These are phyloP conservation scores for Lipomyces sp. DNA, from an alignment of 805 yeast species.

Conservation along the genomic window DNA sequence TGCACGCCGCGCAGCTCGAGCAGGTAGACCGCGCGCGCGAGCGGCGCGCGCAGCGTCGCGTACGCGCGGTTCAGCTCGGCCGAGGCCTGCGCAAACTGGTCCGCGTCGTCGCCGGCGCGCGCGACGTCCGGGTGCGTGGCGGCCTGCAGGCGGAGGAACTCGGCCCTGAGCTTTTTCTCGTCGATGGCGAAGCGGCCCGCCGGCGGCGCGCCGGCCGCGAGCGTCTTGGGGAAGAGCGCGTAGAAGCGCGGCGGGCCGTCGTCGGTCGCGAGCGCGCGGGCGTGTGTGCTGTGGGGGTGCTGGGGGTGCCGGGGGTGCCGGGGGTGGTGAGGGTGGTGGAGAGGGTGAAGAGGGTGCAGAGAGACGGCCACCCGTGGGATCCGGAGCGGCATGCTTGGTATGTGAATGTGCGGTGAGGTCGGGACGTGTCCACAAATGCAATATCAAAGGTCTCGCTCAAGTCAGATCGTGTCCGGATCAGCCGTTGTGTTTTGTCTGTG, in stretches of 20 bases:
- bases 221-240: conserved; percentile 69
- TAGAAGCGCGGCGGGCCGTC: conserved; percentile 37
- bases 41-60: conserved; percentile 63
- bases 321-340: too few relatives aligned
- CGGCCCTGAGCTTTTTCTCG: conserved; percentile 57
- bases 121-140: conserved; percentile 75
- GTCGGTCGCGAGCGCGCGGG: too few relatives aligned
- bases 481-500: too few relatives aligned
- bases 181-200: conserved; percentile 58
- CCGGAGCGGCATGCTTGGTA: too few relatives aligned
- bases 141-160: conserved; percentile 70
- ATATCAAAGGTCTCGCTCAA: too few relatives aligned
- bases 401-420: too few relatives aligned
- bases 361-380: too few relatives aligned
- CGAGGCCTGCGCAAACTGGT: conserved; percentile 39
- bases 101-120: conserved; percentile 33
- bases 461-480: too few relatives aligned
- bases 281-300: too few relatives aligned
- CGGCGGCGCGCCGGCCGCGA: conserved; percentile 65
- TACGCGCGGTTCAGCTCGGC: conserved; percentile 75
- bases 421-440: too few relatives aligned
- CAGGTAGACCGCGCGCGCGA: conserved; percentile 63
- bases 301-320: too few relatives aligned
- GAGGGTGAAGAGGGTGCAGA: too few relatives aligned
- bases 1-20: conserved; percentile 48